Evolutionary conservation across 768 basidiomycete genomes (phyloP), one percentile per base, ranked within the genome.

Genomic region (Suillus subluteus): DNA sequence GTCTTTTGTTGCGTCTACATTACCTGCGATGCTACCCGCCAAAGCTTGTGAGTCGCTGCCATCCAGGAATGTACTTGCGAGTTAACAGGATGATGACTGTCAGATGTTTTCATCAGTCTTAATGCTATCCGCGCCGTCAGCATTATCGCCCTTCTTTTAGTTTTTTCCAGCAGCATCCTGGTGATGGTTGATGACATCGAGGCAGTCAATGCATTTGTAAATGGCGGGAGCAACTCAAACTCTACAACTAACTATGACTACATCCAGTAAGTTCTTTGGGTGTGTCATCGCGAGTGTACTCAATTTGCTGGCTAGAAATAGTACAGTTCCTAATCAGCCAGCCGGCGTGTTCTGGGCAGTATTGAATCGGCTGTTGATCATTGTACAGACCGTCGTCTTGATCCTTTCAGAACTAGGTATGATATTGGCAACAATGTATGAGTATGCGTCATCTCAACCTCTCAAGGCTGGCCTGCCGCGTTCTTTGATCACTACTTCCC

Each of bases 331-430:
- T 3, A 94, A 95, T 78, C 95, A 97, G 76, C 82, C 94, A 56
- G 96, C 94, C 8, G 96, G 96, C 35, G 87, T 89, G 30, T 97
- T 98, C 79, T 98, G 95, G 93, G 91, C 94, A 3, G 87, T 96
- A 55, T 83, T 96, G 66, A 90, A 93, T 71, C 88, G 91, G 54
- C 79, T 97, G n/a, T 84, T 97, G 73, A 92, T 96, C 78, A 83
- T 94, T 65, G 89, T 91, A 79, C 90, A 95, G 76, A 84, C 88
- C 62, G 74, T 96, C 72, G 83, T 93, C 62, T 87, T 97, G 63
- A 79, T 95, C 67, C 76, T 77, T 37, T 77, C 77, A 1, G 76
- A 77, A 62, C 64, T 79, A 21, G 74, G 87, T 88, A 64, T 70
- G 87, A 79, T 41, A 43, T 68, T 66, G 40, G 3, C 40, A 11